Evolutionary conservation across 73 alveolate species (phyloP).

Genomic region (Effrenium voratum): DNA sequence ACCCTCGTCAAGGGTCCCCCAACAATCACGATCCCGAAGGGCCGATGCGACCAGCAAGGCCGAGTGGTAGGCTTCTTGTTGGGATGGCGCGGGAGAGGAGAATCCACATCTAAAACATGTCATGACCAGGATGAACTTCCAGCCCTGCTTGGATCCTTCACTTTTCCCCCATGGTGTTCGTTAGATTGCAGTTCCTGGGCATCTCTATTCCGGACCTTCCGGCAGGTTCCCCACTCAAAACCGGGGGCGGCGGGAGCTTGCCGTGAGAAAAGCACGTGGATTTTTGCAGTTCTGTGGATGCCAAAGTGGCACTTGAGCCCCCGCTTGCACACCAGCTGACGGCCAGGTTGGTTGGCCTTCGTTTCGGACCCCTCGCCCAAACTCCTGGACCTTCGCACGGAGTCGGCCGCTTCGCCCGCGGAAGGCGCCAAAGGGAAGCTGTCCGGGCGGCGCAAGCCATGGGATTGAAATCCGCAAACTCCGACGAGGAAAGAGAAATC

Average conservation of each 20-base stretch:
- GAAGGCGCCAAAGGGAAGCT: neutral
- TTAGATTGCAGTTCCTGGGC: neutral
- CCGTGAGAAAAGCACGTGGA: neutral
- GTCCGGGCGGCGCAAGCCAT: neutral
- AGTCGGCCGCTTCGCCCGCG: neutral
- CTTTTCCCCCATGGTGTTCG: neutral
- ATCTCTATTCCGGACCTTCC: no score
- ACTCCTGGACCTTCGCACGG: neutral
- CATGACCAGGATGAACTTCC: no score
- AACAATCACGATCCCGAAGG: no score
- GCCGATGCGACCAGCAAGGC: no score
- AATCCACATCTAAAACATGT: no score
- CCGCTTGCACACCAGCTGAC: neutral
- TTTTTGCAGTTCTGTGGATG: neutral
- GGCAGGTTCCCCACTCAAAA: no score
- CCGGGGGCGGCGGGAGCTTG: no score
- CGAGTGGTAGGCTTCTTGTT: no score
- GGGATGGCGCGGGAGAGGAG: no score
- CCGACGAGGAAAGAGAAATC: no score
- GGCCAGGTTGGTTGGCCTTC: conserved; percentile 11
- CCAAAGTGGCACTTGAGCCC: neutral
- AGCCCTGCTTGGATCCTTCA: neutral
- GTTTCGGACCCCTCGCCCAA: neutral
- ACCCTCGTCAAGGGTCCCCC: no score
- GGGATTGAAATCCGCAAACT: no score